phyloP scores from a whole-genome alignment of 352 stramenopile genomes.

The Pythium sp. region DNA sequence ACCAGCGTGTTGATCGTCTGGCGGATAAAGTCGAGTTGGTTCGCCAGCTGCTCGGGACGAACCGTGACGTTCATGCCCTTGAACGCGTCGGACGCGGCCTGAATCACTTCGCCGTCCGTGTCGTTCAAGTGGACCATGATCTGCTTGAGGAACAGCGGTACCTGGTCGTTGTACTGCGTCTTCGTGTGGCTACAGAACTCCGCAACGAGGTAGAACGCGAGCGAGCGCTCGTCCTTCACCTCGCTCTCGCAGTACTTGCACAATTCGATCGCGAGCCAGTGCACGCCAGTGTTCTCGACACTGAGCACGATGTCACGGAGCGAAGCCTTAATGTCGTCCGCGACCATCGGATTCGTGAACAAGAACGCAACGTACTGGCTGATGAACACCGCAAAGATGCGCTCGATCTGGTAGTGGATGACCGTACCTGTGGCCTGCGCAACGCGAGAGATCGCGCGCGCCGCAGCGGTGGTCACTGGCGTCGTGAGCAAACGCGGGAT shows the following conservation, averaged over 20 bases:
- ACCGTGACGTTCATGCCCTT: conserved; percentile 89
- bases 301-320: conserved; percentile 76
- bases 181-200: conserved; percentile 87
- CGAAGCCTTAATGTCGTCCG: conserved; percentile 67
- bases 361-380: conserved; percentile 60
- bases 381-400: conserved; percentile 90
- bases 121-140: conserved; percentile 97
- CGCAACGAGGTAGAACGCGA: conserved; percentile 91
- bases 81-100: conserved; percentile 88
- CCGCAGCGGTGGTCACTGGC: conserved; percentile 89
- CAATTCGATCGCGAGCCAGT: conserved; percentile 94
- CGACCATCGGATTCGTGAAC: conserved; percentile 36
- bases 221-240: conserved; percentile 77
- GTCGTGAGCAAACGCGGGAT: conserved; percentile 93
- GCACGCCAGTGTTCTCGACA: conserved; percentile 89
- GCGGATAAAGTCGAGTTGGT: conserved; percentile 97
- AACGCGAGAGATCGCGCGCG: conserved; percentile 91
- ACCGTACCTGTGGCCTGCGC: conserved; percentile 91
- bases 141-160: conserved; percentile 95
- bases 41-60: conserved; percentile 90
- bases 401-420: conserved; percentile 95
- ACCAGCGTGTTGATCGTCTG: conserved; percentile 97
- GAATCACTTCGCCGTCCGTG: conserved; percentile 84
- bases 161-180: conserved; percentile 91
- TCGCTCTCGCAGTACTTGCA: conserved; percentile 94